A percentile compares a stretch with the other conserved stretches of the same genome.
These are phyloP conservation scores for Eucalyptus pumila DNA, from an alignment of 345 rosid genomes.

Conservation along the genomic window DNA sequence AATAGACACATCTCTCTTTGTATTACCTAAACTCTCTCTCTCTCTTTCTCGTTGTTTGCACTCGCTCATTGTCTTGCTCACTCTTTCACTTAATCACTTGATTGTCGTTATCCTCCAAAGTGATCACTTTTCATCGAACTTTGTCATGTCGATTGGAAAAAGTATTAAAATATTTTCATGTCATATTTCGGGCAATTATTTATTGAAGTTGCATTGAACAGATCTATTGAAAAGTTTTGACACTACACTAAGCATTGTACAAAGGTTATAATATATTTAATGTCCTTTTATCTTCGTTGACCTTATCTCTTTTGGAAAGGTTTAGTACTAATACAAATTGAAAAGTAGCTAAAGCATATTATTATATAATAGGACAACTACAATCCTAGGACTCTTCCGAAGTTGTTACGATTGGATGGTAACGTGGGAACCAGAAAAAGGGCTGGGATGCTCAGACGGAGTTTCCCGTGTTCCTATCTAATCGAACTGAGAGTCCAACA, in stretches of 20 bases:
- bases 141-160: accelerated
- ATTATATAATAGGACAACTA: background rate
- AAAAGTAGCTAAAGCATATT: background rate
- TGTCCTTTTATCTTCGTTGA: background rate
- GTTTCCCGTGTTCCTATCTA: background rate
- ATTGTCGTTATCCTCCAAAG: no score
- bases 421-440: background rate
- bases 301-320: background rate
- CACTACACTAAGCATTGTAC: accelerated
- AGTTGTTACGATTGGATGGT: background rate
- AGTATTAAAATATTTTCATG: background rate
- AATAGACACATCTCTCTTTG: background rate
- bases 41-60: background rate
- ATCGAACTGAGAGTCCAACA: background rate
- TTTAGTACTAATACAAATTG: background rate
- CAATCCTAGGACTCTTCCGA: background rate
- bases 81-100: no score
- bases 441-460: background rate
- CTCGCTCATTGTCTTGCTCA: no score
- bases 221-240: no score
- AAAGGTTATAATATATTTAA: no score
- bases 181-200: no score
- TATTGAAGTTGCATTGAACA: accelerated
- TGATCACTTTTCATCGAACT: background rate
- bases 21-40: background rate